Evolutionary conservation across 257 asterid genomes (phyloP), one percentile per base, ranked within the genome.

Genomic region (Jacaranda copaia): DNA sequence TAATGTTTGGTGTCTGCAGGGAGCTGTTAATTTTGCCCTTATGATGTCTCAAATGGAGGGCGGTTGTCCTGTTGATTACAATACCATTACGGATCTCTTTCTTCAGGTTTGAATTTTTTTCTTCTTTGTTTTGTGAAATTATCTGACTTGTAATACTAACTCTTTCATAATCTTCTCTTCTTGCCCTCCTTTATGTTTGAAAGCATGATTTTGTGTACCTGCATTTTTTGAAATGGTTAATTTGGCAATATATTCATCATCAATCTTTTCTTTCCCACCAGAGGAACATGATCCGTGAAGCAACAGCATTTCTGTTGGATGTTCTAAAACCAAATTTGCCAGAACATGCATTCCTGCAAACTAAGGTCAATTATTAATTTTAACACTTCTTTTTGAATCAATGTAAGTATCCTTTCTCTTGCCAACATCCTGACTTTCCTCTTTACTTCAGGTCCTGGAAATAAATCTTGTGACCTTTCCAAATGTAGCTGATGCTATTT

Each of bases 1-100:
- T 64, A 53, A 65, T 45, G 18, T 66, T 38, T 76, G 74, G 39
- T 84, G 49, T 80, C 45, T 82, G 74, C 88, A 92, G 98, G 98
- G 98, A 80, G 98, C 98, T 82, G 97, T 94, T 73, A 94, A 92
- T 84, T 94, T 94, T 89, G 96, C 98, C 53, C 93, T 92, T 65
- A 94, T 94, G 98, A 88, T 94, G 98, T 94, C 97, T 70, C 98
- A 94, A 88, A 94, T 94, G 98, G 98, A 94, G 73, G 97, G 97
- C 20, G 97, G 98, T 7, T 92, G 98, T 71, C 98, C 98, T 77
- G 86, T 94, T 76, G 98, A 94, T 84, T 92, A 90, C 86, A 94
- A 94, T 78, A 94, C 98, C 46, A 94, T 94, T 70, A 92, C 97
- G 0, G 98, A 94, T 87, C 97, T 94, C 81, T 94, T 94, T 84